Base-by-base conservation (phyloP, 1,139 yeast genomes). In the Candida anutae region DNA sequence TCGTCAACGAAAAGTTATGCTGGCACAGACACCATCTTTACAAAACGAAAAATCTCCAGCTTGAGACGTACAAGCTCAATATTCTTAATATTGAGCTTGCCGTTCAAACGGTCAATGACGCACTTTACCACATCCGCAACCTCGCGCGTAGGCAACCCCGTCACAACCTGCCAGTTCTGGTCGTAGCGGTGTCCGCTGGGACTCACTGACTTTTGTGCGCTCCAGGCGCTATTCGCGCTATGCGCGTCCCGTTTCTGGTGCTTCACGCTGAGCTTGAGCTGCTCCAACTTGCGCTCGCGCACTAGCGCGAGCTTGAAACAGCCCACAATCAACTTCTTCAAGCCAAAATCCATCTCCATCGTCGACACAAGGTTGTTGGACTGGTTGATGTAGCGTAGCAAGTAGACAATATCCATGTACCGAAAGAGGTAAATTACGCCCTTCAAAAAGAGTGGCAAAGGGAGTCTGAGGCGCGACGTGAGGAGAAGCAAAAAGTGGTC, bases 381-480 rank as follows among this genome's bases (percentile, higher is more conserved):
- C 40, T 66, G 73, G 38, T 66, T 66, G 36, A 66, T 57, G 38
- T 66, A 66, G 28, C 73, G 46, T 38, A 66, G 55, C 32, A 66
- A 53, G 41, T 65, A 66, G 28, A 66, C 60, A 22, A 65, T 62
- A 39, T 66, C 71, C 70, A 66, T 66, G 39, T 66, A 66, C 31
- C 73, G 54, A 46, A 65, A 64, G 26, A 66, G 48, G 39, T 65
- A 65, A 23, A 66, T 61, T 21, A 58, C 50, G 4, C 69, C 63
- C 36, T 60, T 63, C 52, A 65, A 52, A 37, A 66, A 66, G 34
- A 51, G 45, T 3, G 59, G 49, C 20, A 65, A 40, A 1, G 65
- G 43, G 27, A 65, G 45, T 33, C 51, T 54, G 29, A 65, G 55
- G 31, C 71, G 48, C 34, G 62, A 53, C 10, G 63, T 53, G 32